Percentiles rank a stretch among this genome's conserved stretches.
Conservation (phyloP, 2,329 filamentous ascomycete species). For the Neonectria punicea region DNA sequence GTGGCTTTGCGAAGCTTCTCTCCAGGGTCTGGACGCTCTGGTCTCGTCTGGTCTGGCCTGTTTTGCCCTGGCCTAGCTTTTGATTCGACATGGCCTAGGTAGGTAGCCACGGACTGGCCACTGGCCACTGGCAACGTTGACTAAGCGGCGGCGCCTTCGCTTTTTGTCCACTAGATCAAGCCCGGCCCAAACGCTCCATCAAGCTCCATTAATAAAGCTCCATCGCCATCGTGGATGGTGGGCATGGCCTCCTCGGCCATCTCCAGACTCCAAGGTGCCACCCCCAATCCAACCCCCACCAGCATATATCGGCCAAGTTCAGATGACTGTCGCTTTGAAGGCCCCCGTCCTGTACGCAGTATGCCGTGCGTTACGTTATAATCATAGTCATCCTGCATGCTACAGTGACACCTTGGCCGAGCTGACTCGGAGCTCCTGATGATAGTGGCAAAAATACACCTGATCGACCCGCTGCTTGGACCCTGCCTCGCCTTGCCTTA, state of each 20-base stretch:
- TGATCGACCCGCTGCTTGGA: not conserved
- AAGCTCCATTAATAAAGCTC: too few relatives aligned
- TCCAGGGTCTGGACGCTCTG: not conserved
- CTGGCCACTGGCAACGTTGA: not conserved
- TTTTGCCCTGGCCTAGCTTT: not conserved
- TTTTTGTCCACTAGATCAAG: not conserved
- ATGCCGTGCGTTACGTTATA: not conserved
- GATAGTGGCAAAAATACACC: not conserved
- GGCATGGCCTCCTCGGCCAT: not conserved
- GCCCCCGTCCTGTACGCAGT: not conserved
- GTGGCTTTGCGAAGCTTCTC: slow-evolving; percentile 8
- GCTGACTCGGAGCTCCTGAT: not conserved
- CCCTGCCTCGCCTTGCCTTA: not conserved
- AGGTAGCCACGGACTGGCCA: not conserved
- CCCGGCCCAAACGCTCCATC: not conserved
- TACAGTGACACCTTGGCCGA: not conserved
- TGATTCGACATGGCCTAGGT: not conserved
- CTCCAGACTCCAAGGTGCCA: too few relatives aligned
- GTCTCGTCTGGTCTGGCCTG: not conserved
- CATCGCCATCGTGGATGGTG: not conserved
- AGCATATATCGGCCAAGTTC: not conserved
- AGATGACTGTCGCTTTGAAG: not conserved
- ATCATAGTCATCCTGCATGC: not conserved
- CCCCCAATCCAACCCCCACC: too few relatives aligned
- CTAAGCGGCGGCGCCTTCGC: not conserved